Evolutionary conservation across 306 rosid species (phyloP).

Genomic region (Elaeagnus macrophylla): DNA sequence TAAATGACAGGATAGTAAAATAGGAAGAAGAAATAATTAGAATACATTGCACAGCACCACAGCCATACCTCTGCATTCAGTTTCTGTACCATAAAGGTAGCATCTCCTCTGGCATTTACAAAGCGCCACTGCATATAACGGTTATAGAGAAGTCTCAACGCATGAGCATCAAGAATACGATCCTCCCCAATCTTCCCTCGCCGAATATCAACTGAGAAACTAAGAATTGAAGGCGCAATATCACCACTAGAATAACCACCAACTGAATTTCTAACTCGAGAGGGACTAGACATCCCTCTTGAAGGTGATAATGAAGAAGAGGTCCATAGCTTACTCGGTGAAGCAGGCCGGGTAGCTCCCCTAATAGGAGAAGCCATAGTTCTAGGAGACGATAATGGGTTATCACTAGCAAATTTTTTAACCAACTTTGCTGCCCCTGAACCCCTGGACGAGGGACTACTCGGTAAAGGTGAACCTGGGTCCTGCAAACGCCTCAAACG

Average conservation of each 20-base stretch:
- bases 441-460: conserved; percentile 55
- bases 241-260: conserved; percentile 44
- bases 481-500: conserved; percentile 82
- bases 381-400: conserved; percentile 60
- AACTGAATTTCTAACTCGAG: conserved; percentile 60
- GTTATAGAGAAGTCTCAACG: conserved; percentile 85
- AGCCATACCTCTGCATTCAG: conserved; percentile 77
- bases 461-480: conserved; percentile 74
- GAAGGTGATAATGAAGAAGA: conserved; percentile 57
- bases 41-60: background rate
- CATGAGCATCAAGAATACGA: conserved; percentile 82
- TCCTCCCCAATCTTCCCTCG: conserved; percentile 96
- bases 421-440: conserved; percentile 35
- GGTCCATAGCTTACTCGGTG: conserved; percentile 80
- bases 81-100: conserved; percentile 77
- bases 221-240: conserved; percentile 74
- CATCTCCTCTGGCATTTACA: conserved; percentile 94
- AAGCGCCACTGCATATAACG: conserved; percentile 92
- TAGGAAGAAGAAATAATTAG: conserved; percentile 2
- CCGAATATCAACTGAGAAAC: conserved; percentile 82
- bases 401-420: conserved; percentile 50
- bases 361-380: conserved; percentile 69
- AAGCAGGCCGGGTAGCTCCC: conserved; percentile 65
- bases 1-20: background rate
- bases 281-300: conserved; percentile 72